Evolutionary conservation across 371 early-diverging fungal genomes (phyloP).

Genomic region (Mortierella sp.): DNA sequence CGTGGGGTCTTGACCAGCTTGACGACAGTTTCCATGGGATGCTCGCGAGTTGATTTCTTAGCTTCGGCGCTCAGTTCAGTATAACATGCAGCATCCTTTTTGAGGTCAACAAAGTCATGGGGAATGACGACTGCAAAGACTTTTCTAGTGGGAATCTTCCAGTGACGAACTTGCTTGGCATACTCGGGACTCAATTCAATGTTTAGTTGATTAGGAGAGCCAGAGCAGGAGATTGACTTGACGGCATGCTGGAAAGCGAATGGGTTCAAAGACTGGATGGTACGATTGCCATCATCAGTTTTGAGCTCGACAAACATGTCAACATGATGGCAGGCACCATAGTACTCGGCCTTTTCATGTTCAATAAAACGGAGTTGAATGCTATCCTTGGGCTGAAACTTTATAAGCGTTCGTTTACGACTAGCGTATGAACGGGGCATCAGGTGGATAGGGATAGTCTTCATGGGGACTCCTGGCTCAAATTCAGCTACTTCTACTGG

Average conservation of each 20-base stretch:
- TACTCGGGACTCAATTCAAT: conserved; percentile 29
- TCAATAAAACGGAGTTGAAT: conserved; percentile 40
- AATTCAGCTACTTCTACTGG: not conserved
- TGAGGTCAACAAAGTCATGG: conserved; percentile 38
- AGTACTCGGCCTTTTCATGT: conserved; percentile 11
- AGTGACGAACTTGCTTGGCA: conserved; percentile 22
- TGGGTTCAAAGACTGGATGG: conserved; percentile 35
- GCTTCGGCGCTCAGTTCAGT: conserved; percentile 8
- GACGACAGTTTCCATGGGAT: conserved; percentile 35
- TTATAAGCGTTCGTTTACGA: conserved; percentile 11
- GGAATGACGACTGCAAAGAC: conserved; percentile 35
- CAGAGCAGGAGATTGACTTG: conserved; percentile 24
- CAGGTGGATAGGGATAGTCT: conserved; percentile 24
- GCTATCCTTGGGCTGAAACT: conserved; percentile 24
- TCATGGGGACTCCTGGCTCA: conserved; percentile 31
- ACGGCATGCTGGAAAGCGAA: conserved; percentile 40
- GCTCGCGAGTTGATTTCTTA: conserved; percentile 2
- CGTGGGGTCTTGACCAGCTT: conserved; percentile 38
- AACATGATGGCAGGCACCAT: conserved; percentile 36
- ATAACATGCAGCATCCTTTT: conserved; percentile 25
- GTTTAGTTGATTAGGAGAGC: conserved; percentile 7
- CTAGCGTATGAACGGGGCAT: conserved; percentile 25
- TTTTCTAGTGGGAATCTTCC: conserved; percentile 15
- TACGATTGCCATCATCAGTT: conserved; percentile 17
- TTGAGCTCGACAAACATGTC: conserved; percentile 42